Base-by-base conservation (phyloP, 2,329 filamentous ascomycete species). In the Aspergillus fischeri region DNA sequence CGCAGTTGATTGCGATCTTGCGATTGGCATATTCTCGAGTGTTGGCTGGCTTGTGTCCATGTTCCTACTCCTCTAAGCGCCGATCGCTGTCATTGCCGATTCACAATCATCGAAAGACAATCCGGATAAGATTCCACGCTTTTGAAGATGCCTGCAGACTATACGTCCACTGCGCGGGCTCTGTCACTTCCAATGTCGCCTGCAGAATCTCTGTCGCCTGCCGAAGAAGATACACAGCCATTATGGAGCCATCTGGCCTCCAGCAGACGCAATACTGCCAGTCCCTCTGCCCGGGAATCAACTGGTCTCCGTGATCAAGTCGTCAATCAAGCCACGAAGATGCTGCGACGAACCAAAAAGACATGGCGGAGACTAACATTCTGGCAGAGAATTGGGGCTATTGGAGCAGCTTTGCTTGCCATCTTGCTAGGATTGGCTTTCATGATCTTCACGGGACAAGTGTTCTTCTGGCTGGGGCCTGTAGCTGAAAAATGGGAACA, bases 401-500 rank as follows among this genome's bases (percentile, higher is more conserved):
- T 82, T 11, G 58, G 81, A 3, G 83, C 77, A 25, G 75, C 78
- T 8, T 51, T 88, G 17, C 69, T 80, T 0, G 61, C 80, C n/a
- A 73, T 82, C 55, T 78, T 84, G 8, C 68, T 90, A 11, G 77
- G 80, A 28, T 77, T 96, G 53, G 76, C 92, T 4, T 87, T 90
- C 71, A 77, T 96, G 55, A 73, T 93, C 60, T 94, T 90, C 79
- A 91, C 87, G 62, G 87, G 93, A 72, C 77, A 81, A 63, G 88
- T 97, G 70, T 95, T 97, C 77, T 80, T 83, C 35, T 86, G 82
- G 74, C 80, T 97, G 54, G 83, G 81, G 11, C 91, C 92, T 6
- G 75, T 86, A 11, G 91, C 92, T 24, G 81, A 86, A 71, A 83
- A 83, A 62, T 97, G 92, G 92, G 85, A 91, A 67, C 81, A 85